These are phyloP conservation scores for Stephania japonica DNA, from an alignment of 164 flowering plant genomes.

Conservation along the genomic window DNA sequence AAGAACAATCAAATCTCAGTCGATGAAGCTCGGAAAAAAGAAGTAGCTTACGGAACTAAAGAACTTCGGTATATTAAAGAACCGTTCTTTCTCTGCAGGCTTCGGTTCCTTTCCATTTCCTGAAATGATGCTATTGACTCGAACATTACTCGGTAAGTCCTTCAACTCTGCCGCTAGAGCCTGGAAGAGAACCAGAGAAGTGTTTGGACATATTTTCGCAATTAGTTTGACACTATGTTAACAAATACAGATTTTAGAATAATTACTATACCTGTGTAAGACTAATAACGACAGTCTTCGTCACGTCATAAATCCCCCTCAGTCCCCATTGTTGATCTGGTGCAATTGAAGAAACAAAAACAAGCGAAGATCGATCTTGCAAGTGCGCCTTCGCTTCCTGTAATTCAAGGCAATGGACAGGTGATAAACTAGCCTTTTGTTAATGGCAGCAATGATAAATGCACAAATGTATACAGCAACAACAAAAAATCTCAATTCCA, in stretches of 20 bases:
- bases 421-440: not conserved
- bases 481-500: too few relatives aligned
- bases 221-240: not conserved
- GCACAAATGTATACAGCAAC: too few relatives aligned
- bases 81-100: too few relatives aligned
- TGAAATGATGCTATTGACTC: slow-evolving; percentile 86
- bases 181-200: slow-evolving; percentile 21
- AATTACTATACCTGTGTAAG: slow-evolving; percentile 65
- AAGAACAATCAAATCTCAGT: too few relatives aligned
- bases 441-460: too few relatives aligned
- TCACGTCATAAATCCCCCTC: slow-evolving; percentile 92
- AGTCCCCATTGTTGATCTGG: slow-evolving; percentile 48
- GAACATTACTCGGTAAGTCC: slow-evolving; percentile 77
- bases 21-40: too few relatives aligned
- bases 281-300: slow-evolving; percentile 94
- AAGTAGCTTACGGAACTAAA: too few relatives aligned
- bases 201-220: too few relatives aligned
- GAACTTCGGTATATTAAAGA: too few relatives aligned
- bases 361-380: slow-evolving; percentile 71
- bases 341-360: slow-evolving; percentile 70
- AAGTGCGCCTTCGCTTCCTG: slow-evolving; percentile 89
- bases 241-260: not conserved
- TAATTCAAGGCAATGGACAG: not conserved
- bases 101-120: slow-evolving; percentile 40
- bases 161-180: slow-evolving; percentile 72